phyloP scores from a whole-genome alignment of 1,284 basidiomycete species.

The Bjerkandera adusta region DNA sequence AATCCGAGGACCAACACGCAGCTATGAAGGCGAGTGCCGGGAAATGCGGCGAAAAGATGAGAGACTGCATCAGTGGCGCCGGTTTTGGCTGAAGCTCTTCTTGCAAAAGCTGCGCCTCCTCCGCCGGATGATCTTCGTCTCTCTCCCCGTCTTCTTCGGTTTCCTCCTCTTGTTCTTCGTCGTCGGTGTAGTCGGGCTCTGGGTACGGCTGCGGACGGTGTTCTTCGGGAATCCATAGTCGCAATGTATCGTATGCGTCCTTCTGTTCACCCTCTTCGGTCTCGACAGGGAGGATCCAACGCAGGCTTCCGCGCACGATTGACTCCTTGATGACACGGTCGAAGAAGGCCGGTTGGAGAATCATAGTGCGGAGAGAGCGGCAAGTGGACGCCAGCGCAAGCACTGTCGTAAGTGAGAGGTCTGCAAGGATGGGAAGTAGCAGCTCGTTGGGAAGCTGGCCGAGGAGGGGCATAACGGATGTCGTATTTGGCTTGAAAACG shows the following conservation, averaged over 20 bases:
- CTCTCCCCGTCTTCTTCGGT: neutral
- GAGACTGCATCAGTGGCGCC: neutral
- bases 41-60: neutral
- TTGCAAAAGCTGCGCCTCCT: neutral
- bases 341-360: slow-evolving; percentile 8
- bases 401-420: slow-evolving; percentile 3
- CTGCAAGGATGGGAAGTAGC: slow-evolving; percentile 11
- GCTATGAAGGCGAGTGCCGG: neutral
- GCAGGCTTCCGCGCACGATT: slow-evolving; percentile 6
- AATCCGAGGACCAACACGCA: slow-evolving; percentile 4
- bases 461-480: neutral
- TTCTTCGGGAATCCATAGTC: slow-evolving; percentile 9
- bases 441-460: slow-evolving; percentile 12
- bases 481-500: neutral
- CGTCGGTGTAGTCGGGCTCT: neutral
- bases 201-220: neutral
- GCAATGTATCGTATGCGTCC: slow-evolving; percentile 6
- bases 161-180: neutral
- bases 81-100: neutral
- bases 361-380: slow-evolving; percentile 7
- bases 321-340: slow-evolving; percentile 9
- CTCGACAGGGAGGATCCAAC: slow-evolving; percentile 10
- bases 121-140: neutral
- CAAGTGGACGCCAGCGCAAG: slow-evolving; percentile 6
- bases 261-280: slow-evolving; percentile 5